These are phyloP conservation scores for Elongisporangium prolatum DNA, from an alignment of 352 stramenopile species.

Conservation along the genomic window DNA sequence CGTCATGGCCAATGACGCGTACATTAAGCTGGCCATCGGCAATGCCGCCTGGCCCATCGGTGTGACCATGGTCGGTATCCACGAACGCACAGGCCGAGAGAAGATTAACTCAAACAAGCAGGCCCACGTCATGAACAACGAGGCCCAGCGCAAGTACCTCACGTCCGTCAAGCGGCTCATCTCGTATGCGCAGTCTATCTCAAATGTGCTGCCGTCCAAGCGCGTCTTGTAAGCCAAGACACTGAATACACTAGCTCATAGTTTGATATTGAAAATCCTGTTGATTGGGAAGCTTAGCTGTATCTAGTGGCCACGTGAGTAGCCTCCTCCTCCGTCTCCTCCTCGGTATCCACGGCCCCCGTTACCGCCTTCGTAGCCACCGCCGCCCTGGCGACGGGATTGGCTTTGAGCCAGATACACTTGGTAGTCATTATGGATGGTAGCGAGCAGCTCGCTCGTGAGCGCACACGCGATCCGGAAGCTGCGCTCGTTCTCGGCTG, in stretches of 20 bases:
- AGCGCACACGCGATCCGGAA: conserved; percentile 75
- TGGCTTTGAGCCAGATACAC: conserved; percentile 47
- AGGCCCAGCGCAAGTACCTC: conserved; percentile 98
- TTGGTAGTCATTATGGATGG: conserved; percentile 78
- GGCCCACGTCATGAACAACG: conserved; percentile 99
- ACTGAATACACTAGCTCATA: conserved; percentile 6
- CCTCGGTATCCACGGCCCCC: conserved; percentile 8
- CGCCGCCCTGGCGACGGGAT: conserved; percentile 18
- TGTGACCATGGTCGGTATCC: conserved; percentile 99
- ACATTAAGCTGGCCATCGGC: conserved; percentile 97
- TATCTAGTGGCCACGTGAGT: background rate
- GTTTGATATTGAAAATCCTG: background rate
- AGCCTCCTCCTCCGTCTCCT: conserved; percentile 3
- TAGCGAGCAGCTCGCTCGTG: conserved; percentile 53
- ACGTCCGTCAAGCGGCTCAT: conserved; percentile 98
- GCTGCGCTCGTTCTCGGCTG: conserved; percentile 81
- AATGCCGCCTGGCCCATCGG: conserved; percentile 98
- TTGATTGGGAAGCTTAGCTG: background rate
- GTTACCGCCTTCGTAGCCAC: conserved; percentile 18
- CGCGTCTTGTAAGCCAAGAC: conserved; percentile 46
- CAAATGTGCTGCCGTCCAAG: conserved; percentile 81
- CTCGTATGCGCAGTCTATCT: conserved; percentile 93
- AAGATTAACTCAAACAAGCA: conserved; percentile 98
- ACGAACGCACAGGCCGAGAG: conserved; percentile 92
- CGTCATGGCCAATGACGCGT: conserved; percentile 95